Percentiles rank a stretch among this genome's conserved stretches.
Evolutionary conservation across 352 stramenopile genomes (phyloP).

Genomic region (Phytophthora citricola): DNA sequence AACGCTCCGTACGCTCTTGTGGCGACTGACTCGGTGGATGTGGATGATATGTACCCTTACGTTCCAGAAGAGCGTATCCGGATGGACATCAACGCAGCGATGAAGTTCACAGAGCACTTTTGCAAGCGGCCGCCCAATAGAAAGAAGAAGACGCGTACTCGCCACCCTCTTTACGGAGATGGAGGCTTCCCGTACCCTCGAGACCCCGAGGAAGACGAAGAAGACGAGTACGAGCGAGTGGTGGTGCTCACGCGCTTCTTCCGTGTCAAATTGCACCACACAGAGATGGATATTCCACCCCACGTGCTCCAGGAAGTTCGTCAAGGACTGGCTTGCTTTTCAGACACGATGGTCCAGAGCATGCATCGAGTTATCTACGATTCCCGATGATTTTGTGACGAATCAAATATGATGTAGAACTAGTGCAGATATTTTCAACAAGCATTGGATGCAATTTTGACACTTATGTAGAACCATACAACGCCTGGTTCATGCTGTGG

Average conservation of each 20-base stretch:
- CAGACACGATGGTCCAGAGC: conserved; percentile 46
- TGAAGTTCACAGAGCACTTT: conserved; percentile 51
- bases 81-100: conserved; percentile 55
- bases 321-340: conserved; percentile 41
- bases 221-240: conserved; percentile 38
- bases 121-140: conserved; percentile 31
- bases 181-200: conserved; percentile 21
- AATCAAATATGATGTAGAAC: conserved; percentile 26
- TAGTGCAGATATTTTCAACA: conserved; percentile 27
- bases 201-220: conserved; percentile 22
- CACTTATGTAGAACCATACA: conserved; percentile 19
- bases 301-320: conserved; percentile 45
- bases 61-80: conserved; percentile 42
- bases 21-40: conserved; percentile 51
- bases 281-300: conserved; percentile 39
- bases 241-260: conserved; percentile 46
- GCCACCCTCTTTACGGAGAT: conserved; percentile 21
- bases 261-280: conserved; percentile 43
- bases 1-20: conserved; percentile 45
- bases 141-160: conserved; percentile 25
- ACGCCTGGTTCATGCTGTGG: conserved; percentile 37
- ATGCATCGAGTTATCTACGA: conserved; percentile 51
- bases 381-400: conserved; percentile 13
- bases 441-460: conserved; percentile 26
- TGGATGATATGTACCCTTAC: conserved; percentile 65